These are phyloP conservation scores for Dictyophora rubrovolvata DNA, from an alignment of 768 basidiomycete genomes.

Conservation along the genomic window DNA sequence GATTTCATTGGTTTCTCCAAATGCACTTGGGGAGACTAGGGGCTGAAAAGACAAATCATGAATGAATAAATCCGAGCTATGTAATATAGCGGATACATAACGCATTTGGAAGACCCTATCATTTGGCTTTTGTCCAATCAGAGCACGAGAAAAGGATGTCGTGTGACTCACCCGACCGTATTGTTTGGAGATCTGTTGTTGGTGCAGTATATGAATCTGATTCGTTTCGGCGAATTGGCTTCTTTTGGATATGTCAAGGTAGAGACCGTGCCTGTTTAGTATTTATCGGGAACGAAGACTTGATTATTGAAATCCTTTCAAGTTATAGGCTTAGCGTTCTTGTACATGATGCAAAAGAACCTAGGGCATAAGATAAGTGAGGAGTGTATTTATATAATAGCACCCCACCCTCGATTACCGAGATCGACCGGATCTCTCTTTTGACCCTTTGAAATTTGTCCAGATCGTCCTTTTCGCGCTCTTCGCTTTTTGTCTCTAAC, in stretches of 20 bases:
- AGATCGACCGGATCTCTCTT: neutral
- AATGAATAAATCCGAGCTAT: too few species aligned
- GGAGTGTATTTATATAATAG: too few species aligned
- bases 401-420: neutral
- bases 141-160: neutral
- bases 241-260: neutral
- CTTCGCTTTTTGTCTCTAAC: too few species aligned
- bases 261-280: neutral
- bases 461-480: too few species aligned
- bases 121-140: neutral
- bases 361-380: neutral
- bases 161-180: neutral
- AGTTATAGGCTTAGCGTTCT: neutral
- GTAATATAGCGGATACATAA: too few species aligned
- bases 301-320: neutral
- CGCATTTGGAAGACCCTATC: neutral
- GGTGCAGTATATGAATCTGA: too few species aligned
- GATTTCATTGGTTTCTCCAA: too few species aligned
- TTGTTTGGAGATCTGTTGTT: too few species aligned
- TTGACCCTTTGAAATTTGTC: neutral
- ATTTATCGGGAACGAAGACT: neutral
- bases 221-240: neutral
- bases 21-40: too few species aligned
- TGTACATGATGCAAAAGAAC: neutral
- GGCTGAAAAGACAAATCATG: too few species aligned